Evolutionary conservation across 108 stramenopile genomes (phyloP).

Genomic region (Aurantiochytrium sp.): DNA sequence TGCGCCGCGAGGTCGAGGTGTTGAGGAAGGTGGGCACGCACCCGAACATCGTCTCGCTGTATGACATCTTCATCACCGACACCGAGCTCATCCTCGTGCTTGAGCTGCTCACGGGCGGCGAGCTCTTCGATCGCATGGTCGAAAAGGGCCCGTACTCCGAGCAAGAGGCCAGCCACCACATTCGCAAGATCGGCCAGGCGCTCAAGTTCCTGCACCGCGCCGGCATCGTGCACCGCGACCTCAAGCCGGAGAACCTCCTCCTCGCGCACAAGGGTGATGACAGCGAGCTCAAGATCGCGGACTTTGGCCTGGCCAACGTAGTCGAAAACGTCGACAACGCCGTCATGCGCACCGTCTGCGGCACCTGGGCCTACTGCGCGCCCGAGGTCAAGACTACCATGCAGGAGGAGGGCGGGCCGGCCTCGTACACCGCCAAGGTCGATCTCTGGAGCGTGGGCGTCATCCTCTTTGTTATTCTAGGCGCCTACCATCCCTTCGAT

Average conservation of each 20-base stretch:
- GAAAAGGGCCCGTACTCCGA: slow-evolving; percentile 70
- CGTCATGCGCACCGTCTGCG: slow-evolving; percentile 34
- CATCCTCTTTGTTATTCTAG: slow-evolving; percentile 44
- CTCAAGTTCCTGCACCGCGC: slow-evolving; percentile 27
- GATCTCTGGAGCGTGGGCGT: slow-evolving; percentile 45
- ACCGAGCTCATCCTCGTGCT: slow-evolving; percentile 61
- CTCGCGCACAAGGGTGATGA: slow-evolving; percentile 40
- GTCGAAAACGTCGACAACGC: slow-evolving; percentile 56
- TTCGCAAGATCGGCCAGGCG: slow-evolving; percentile 28
- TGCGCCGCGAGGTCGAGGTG: background rate
- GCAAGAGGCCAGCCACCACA: slow-evolving; percentile 53
- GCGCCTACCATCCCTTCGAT: slow-evolving; percentile 39
- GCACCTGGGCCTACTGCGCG: slow-evolving; percentile 48
- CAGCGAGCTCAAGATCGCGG: slow-evolving; percentile 89
- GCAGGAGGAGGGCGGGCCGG: slow-evolving; percentile 7
- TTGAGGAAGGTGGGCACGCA: background rate
- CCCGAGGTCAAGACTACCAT: slow-evolving; percentile 38
- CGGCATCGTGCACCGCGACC: slow-evolving; percentile 38
- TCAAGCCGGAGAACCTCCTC: slow-evolving; percentile 47
- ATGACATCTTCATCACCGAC: slow-evolving; percentile 18
- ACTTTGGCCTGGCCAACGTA: slow-evolving; percentile 95
- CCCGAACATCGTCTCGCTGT: slow-evolving; percentile 28
- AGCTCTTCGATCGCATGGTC: slow-evolving; percentile 85
- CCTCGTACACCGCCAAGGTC: slow-evolving; percentile 34
- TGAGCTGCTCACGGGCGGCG: slow-evolving; percentile 81